phyloP scores from a whole-genome alignment of 1,284 basidiomycete genomes.

The Bjerkandera adusta region DNA sequence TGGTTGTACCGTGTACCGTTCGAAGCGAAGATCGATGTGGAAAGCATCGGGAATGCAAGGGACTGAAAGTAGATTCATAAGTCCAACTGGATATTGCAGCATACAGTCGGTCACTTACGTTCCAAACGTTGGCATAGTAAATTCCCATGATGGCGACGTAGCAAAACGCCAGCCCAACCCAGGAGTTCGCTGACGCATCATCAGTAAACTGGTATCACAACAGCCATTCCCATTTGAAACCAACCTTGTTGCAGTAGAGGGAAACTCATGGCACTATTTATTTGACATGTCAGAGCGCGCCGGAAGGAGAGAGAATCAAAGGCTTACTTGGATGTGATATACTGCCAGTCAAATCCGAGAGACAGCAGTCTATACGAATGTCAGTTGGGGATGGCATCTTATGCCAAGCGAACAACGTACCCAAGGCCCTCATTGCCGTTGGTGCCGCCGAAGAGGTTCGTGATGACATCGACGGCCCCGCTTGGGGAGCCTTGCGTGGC shows the following conservation, averaged over 20 bases:
- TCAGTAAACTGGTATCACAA: conserved; percentile 1
- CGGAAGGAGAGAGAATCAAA: not conserved
- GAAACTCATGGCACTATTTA: conserved; percentile 43
- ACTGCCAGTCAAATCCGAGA: conserved; percentile 62
- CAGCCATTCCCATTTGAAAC: conserved; percentile 7
- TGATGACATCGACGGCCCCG: conserved; percentile 45
- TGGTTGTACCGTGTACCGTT: conserved; percentile 59
- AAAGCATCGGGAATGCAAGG: conserved; percentile 57
- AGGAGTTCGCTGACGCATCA: conserved; percentile 45
- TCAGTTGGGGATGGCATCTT: too few relatives aligned
- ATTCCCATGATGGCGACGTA: conserved; percentile 54
- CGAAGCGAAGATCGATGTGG: conserved; percentile 55
- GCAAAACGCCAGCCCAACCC: conserved; percentile 52
- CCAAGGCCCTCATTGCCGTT: conserved; percentile 56
- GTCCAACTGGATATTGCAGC: not conserved
- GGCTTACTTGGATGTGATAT: conserved; percentile 53
- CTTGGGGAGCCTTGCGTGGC: conserved; percentile 46
- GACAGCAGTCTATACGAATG: conserved; percentile 49
- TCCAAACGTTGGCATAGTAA: conserved; percentile 61
- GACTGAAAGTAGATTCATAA: conserved; percentile 33
- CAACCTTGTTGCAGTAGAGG: conserved; percentile 53
- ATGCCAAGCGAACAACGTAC: conserved; percentile 9
- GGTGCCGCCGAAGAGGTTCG: conserved; percentile 62
- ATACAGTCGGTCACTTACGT: conserved; percentile 36
- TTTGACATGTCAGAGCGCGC: not conserved